Evolutionary conservation across 257 asterid genomes (phyloP), one percentile per base, ranked within the genome.

Genomic region (Paulownia fortunei): DNA sequence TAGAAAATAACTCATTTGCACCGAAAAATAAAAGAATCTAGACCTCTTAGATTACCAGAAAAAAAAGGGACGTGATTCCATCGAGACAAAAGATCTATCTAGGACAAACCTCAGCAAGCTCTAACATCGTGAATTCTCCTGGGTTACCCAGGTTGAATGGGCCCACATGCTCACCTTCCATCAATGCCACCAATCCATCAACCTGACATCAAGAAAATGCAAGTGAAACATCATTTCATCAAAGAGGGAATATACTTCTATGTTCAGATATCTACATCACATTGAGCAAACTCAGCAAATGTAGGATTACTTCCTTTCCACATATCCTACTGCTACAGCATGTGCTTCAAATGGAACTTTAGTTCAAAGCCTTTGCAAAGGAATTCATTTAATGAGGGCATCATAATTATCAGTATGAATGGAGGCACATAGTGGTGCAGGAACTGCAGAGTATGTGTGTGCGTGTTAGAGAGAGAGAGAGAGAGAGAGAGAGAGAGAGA

Each of bases 121-220:
- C 90, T 73, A 86, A 76, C 90, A 88, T 88, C 6, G 92, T 88
- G 88, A 88, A 88, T 68, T 88, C 92, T 63, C 92, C 90, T 3
- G 90, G 90, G 56, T 88, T 88, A 8, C 92, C 92, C 74, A 86
- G 68, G 87, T 88, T 86, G 86, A 88, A 88, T 47, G 90, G 90
- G 68, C 89, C 92, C 27, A 88, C 79, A 62, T 88, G 92, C 81
- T 88, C 92, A 15, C 89, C 86, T 81, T 88, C 92, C 92, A 88
- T 88, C 86, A 88, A 60, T 8, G 88, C 87, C 67, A 82, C 70
- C 78, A 88, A 39, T 52, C 92, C 92, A 72, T 88, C 86, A 59
- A 88, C 92, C 90, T 88, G 51, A 67, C 44, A 58, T 32, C 72
- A 23, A 9, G 54, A 46, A n/a, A 54, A 19, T 9, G 46, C 19